These are phyloP conservation scores for Emmonsiellopsis sp. DNA, from an alignment of 2,329 filamentous ascomycete species.

Conservation along the genomic window DNA sequence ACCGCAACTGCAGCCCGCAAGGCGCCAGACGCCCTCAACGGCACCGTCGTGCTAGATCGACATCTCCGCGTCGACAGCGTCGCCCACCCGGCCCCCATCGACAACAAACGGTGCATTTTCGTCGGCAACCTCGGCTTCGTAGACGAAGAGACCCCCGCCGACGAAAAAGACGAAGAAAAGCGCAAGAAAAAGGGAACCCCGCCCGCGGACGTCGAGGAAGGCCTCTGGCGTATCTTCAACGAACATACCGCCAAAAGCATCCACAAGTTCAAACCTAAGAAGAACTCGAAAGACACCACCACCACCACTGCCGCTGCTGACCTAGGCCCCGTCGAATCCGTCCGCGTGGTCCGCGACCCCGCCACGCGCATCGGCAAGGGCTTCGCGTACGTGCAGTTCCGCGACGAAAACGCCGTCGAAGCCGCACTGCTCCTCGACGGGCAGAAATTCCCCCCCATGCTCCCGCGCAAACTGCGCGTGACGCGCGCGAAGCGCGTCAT, in stretches of 20 bases:
- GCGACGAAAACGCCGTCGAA: constrained; percentile 80
- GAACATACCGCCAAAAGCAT: constrained; percentile 18
- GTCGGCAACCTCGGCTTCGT: constrained; percentile 95
- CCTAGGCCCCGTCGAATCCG: constrained; percentile 82
- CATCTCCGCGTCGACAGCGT: constrained; percentile 88
- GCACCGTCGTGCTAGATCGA: constrained; percentile 69
- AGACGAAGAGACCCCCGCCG: constrained; percentile 71
- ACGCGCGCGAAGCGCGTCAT: constrained; percentile 59
- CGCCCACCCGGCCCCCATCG: constrained; percentile 71
- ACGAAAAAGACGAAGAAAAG: constrained; percentile 51
- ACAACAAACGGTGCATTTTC: constrained; percentile 86
- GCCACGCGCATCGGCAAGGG: constrained; percentile 92
- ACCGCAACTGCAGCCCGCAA: constrained; percentile 64
- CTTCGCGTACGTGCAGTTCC: constrained; percentile 95
- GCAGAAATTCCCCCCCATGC: constrained; percentile 88
- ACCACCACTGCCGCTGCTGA: constrained; percentile 36
- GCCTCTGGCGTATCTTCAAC: constrained; percentile 42
- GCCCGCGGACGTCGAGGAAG: constrained; percentile 83
- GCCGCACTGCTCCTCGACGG: constrained; percentile 78
- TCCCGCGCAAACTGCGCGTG: constrained; percentile 81
- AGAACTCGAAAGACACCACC: not conserved
- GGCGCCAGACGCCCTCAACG: constrained; percentile 71
- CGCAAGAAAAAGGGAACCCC: constrained; percentile 62
- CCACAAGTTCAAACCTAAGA: not conserved
- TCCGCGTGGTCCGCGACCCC: constrained; percentile 81